Evolutionary conservation across 768 basidiomycete species (phyloP), one percentile per base, ranked within the genome.

Genomic region (Mycena kentingensis): DNA sequence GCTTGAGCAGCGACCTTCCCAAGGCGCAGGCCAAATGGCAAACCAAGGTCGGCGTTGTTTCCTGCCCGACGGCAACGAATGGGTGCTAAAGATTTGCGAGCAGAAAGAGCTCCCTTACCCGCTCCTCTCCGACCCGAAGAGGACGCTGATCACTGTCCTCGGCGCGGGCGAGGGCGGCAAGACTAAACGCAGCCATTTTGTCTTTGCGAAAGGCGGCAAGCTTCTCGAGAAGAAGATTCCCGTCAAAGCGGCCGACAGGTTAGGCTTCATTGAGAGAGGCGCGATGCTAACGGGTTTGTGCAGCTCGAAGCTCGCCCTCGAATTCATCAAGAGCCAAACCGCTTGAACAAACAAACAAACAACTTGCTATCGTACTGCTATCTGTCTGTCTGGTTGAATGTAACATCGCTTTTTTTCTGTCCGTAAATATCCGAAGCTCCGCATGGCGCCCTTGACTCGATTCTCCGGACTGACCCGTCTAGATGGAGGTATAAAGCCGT

Each of bases 161-260:
- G 95, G 94, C 15, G 91, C 91, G 13, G 85, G 79, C 0, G 82
- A 81, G 29, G 85, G 85, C 8, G 89, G 86, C 29, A 90, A 83
- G 74, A 92, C 91, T 46, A 91, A 90, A 73, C 83, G 95, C 13
- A 93, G 90, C 58, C 93, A 96, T 69, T 97, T 96, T 69, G 82
- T 98, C 60, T 96, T 98, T 61, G 90, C 84, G 60, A 89, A 90
- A 68, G 93, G 92, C 5, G 95, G 94, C 1, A 91, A 91, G 68
- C 76, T 98, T 36, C 70, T 96, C 3, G 87, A 95, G 15, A 90
- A 84, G 73, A 85, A 84, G 64, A 73, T 91, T 15, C 91, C 92
- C 1, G 93, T 96, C 43, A 89, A 93, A 64, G 90, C 94, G 2
- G 85, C 67, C 0, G 90, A 95, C 50, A 96, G 92, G 91, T 88